phyloP scores from a whole-genome alignment of 2,329 filamentous ascomycete genomes.

The Sporothrix pseudoabietina region DNA sequence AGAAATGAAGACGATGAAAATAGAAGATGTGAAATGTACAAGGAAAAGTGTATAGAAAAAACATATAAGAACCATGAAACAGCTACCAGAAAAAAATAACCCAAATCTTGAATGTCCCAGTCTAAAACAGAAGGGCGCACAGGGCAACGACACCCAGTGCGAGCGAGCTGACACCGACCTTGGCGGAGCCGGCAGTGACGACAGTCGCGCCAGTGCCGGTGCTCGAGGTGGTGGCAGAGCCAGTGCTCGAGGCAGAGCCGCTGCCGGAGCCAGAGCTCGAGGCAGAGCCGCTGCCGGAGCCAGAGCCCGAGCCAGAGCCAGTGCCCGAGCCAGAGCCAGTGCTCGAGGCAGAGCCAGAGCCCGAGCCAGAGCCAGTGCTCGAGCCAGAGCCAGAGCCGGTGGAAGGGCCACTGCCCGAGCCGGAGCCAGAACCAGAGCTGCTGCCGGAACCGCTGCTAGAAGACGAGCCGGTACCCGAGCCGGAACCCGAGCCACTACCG shows the following conservation, averaged over 20 bases:
- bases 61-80: conserved; percentile 9
- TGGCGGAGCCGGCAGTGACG: conserved; percentile 28
- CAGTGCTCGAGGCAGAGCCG: no score
- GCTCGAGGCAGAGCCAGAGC: not conserved
- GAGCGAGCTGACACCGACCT: conserved; percentile 22
- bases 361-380: not conserved
- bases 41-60: conserved; percentile 8
- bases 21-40: not conserved
- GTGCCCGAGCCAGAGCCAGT: not conserved
- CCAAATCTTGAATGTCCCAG: not conserved
- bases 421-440: not conserved
- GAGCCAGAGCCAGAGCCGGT: not conserved
- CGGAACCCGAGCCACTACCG: not conserved
- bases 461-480: not conserved
- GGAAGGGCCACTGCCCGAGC: not conserved
- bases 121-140: conserved; percentile 22
- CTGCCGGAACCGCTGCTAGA: not conserved
- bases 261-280: no score
- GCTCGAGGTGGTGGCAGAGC: not conserved
- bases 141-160: conserved; percentile 17
- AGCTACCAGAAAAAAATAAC: conserved; percentile 3
- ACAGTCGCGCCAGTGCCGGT: not conserved
- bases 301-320: not conserved
- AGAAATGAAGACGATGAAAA: not conserved
- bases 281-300: no score